phyloP scores from a whole-genome alignment of 805 yeast genomes.

The Blastobotrys parvus region DNA sequence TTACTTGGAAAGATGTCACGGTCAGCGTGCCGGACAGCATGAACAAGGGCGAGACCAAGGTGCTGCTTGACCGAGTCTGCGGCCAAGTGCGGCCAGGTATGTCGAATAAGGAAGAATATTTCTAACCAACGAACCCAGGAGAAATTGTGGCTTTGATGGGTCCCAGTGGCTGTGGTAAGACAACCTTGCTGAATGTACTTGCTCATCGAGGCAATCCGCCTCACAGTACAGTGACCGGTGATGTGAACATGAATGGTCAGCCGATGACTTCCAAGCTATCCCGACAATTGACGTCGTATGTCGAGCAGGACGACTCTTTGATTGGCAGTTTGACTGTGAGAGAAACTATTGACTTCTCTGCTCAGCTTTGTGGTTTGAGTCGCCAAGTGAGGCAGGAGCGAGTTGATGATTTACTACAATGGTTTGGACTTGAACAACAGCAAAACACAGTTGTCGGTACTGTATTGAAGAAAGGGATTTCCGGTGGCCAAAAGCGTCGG shows the following conservation, averaged over 20 bases:
- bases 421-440: constrained; percentile 59
- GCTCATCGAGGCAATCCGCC: constrained; percentile 25
- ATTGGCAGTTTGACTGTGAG: constrained; percentile 63
- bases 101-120: constrained; percentile 29
- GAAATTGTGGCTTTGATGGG: constrained; percentile 73
- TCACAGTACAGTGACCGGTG: not conserved
- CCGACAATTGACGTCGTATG: constrained; percentile 37
- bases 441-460: constrained; percentile 52
- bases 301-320: constrained; percentile 70
- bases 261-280: not conserved
- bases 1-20: not conserved
- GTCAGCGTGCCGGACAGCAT: not conserved
- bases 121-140: constrained; percentile 57
- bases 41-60: not conserved
- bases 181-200: constrained; percentile 59
- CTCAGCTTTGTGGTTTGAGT: constrained; percentile 55
- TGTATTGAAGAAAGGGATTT: constrained; percentile 46
- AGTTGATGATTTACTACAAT: constrained; percentile 52
- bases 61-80: not conserved
- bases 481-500: constrained; percentile 81
- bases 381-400: constrained; percentile 38
- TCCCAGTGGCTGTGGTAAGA: constrained; percentile 76
- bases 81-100: not conserved
- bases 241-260: not conserved
- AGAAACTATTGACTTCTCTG: constrained; percentile 64